Evolutionary conservation across 805 yeast genomes (phyloP).

Genomic region (Blastobotrys muscicola): DNA sequence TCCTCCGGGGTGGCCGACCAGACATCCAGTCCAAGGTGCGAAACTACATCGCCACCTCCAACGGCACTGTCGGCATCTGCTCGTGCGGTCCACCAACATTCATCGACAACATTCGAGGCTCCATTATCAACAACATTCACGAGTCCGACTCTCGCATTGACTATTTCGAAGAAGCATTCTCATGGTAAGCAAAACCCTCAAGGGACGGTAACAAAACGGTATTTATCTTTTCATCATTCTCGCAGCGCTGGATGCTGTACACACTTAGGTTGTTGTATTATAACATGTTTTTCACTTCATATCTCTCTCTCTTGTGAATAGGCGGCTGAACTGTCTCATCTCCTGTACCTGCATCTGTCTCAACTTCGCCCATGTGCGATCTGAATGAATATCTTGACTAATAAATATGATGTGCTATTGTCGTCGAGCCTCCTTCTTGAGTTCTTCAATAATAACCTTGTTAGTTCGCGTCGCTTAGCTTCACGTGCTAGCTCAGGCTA

Average conservation of each 20-base stretch:
- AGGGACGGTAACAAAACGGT: background rate
- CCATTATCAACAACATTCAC: constrained; percentile 22
- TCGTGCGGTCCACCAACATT: constrained; percentile 52
- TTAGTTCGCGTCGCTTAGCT: background rate
- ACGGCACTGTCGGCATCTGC: constrained; percentile 38
- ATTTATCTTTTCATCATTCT: background rate
- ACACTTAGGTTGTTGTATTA: too few relatives aligned
- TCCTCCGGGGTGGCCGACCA: constrained; percentile 6
- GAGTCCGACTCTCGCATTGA: constrained; percentile 17
- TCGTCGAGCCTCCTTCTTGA: too few relatives aligned
- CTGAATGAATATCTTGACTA: too few relatives aligned
- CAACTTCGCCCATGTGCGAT: too few relatives aligned
- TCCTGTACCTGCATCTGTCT: background rate
- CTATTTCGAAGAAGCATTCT: constrained; percentile 29
- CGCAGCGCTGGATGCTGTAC: too few relatives aligned
- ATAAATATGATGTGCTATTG: too few relatives aligned
- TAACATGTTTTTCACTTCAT: too few relatives aligned
- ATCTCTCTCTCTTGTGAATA: background rate
- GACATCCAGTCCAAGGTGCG: constrained; percentile 7
- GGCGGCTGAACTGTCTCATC: background rate
- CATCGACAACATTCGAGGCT: constrained; percentile 44
- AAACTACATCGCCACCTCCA: constrained; percentile 4
- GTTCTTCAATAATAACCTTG: too few relatives aligned
- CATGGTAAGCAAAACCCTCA: constrained; percentile 20
- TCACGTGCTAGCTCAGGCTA: background rate